A percentile compares a stretch with the other conserved stretches of the same genome.
Conservation (phyloP, 495 filamentous ascomycete genomes). For the Podospora anserina region DNA sequence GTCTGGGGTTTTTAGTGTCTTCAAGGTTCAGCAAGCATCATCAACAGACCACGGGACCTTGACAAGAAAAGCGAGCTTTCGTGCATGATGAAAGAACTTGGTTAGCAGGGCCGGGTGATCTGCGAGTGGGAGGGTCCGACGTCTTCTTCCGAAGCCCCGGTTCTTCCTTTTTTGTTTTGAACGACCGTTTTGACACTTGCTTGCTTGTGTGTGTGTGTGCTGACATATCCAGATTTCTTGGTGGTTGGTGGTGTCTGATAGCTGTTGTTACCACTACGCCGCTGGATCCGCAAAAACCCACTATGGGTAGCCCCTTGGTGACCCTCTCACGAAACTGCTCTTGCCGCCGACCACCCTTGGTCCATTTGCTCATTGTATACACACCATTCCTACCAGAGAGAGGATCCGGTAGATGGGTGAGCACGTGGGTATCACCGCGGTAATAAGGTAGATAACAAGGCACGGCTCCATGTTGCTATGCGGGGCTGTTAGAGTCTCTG, state of each 20-base stretch:
- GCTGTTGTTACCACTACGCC: background rate
- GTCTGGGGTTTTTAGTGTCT: background rate
- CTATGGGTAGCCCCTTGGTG: conserved; percentile 15
- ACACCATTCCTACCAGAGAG: background rate
- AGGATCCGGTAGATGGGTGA: background rate
- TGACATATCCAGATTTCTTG: conserved; percentile 4
- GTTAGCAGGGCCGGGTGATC: conserved; percentile 4
- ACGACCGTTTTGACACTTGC: background rate
- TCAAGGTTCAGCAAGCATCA: background rate
- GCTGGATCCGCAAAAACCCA: conserved; percentile 8
- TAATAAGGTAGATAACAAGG: background rate
- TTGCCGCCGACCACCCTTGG: conserved; percentile 39
- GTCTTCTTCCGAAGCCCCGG: background rate
- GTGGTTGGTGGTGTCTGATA: background rate
- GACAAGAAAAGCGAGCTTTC: background rate
- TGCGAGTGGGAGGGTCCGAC: background rate
- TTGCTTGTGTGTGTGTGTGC: conserved; percentile 1
- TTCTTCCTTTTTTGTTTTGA: background rate
- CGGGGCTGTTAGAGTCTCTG: background rate
- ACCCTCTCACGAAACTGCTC: conserved; percentile 44
- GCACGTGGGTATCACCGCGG: background rate
- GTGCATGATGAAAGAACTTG: background rate
- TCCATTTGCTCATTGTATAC: conserved; percentile 1
- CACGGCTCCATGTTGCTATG: background rate
- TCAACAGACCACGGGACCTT: background rate